Base-by-base conservation (phyloP, 129 eudicot species). In the Kitagawia praeruptora region DNA sequence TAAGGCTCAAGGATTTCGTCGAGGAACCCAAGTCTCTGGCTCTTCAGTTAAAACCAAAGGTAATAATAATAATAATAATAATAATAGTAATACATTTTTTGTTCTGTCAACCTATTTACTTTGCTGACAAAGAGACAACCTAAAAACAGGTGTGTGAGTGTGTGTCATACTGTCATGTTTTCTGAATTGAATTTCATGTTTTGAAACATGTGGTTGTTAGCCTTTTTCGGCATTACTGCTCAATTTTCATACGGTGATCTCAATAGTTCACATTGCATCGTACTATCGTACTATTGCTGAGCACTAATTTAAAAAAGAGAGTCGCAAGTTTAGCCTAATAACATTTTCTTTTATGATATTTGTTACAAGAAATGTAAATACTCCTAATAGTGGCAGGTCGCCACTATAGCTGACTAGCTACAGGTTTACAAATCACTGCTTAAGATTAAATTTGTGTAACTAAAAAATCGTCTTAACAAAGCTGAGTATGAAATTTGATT, bases 11-110 rank as follows among this genome's bases (percentile, higher is more conserved):
- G 84, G 97, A 92, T 84, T 85, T 85, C 48, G 82, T 89, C 45
- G 87, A 87, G 79, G 89, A 77, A 75, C 88, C 93, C 46, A 96
- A 91, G 47, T 87, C 97, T 14, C 92, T 96, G 75, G 99, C 98
- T 77, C 87, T 92, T 80, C 88, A 85, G 44, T 79, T 96, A 53
- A 96, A 90, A 85, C 98, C 99, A 39, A 96, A 96, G 99, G 98
- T 94, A 85, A 38, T 58, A 40, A 64, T 34, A 44, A 40, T 71
- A 23, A n/a, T n/a, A n/a, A n/a, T n/a, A n/a, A n/a, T 94, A 85
- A 38, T 58, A 40, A 64, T 34, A 44, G 31, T 71, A 23, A 8
- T 16, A 2, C 70, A 34, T 34, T 19, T 18, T 54, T 19, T 6
- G 27, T 19, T 54, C 16, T 54, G 63, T 54, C 0, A 54, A 54